Base-by-base conservation (phyloP, 352 stramenopile species). In the Pythium oligandrum region DNA sequence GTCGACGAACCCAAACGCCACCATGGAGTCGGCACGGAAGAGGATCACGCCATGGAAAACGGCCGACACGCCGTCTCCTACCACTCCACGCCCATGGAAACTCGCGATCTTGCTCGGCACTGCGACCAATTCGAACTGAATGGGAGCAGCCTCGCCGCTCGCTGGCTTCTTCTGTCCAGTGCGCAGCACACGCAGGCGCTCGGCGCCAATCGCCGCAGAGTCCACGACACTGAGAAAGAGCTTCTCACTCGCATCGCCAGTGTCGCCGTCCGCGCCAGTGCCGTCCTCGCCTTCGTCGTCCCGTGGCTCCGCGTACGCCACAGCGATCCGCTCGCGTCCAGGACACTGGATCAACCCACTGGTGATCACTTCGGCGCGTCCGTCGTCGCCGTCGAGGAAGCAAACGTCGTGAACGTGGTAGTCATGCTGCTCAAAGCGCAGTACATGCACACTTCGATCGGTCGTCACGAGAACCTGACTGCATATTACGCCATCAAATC, bases 391-490 rank as follows among this genome's bases (percentile, higher is more conserved):
- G 11, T 60, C 63, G 26, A 70, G 64, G 34, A 81, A 56, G 1
- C 61, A 53, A 4, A 88, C 45, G 10, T 71, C 61, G 7, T 74
- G 51, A 6, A 83, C 53, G 32, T 67, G 53, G 35, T 48, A 35
- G 8, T 59, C 56, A 35, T 36, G 0, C 1, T 44, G n/a, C 44
- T 65, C 59, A 31, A 71, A 81, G 35, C 62, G 47, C 35, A 90
- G 47, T 4, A 81, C 39, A 8, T 63, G 63, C 48, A 89, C 78
- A 0, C 66, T 73, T 47, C 74, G 74, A 46, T 91, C 80, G 4
- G 80, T 91, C 42, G 76, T 75, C 10, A 88, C 72, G 7, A 87
- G 65, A n/a, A 85, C 78, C 26, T 71, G 65, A n/a, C 77, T 90
- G 43, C 46, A 46, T 26, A 26, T 26, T 26, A 26, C 17, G 17